Evolutionary conservation across 345 rosid species (phyloP).

Genomic region (Lumnitzera racemosa): DNA sequence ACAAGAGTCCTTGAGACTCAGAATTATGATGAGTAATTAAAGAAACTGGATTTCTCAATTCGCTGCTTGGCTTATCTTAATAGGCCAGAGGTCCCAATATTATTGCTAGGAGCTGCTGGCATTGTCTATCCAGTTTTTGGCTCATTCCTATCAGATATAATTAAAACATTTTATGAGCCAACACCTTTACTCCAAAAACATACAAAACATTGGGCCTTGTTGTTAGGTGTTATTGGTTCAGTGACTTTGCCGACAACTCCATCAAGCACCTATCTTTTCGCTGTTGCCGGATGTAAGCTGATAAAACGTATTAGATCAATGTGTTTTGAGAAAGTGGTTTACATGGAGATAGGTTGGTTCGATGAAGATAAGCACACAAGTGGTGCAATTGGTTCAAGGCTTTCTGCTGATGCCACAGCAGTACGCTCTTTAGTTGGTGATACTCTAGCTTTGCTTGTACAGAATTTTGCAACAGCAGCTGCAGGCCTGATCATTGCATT

Average conservation of each 20-base stretch:
- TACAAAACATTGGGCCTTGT: constrained; percentile 61
- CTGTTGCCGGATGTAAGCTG: constrained; percentile 62
- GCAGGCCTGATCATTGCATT: constrained; percentile 77
- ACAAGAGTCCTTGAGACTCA: not conserved
- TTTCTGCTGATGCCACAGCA: constrained; percentile 77
- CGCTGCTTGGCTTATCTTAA: constrained; percentile 61
- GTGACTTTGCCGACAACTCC: constrained; percentile 48
- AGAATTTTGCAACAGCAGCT: constrained; percentile 45
- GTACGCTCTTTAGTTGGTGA: constrained; percentile 80
- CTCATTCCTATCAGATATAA: constrained; percentile 42
- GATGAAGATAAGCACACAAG: constrained; percentile 74
- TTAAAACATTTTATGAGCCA: constrained; percentile 52
- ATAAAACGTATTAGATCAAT: constrained; percentile 54
- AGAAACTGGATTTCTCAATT: constrained; percentile 26
- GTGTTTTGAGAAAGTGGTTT: constrained; percentile 71
- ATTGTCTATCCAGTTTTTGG: constrained; percentile 55
- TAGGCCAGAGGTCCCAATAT: constrained; percentile 74
- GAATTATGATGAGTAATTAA: not conserved
- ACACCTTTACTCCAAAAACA: constrained; percentile 47
- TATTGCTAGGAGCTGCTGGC: constrained; percentile 53
- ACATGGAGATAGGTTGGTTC: constrained; percentile 88
- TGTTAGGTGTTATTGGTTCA: constrained; percentile 54
- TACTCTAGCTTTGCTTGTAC: constrained; percentile 51
- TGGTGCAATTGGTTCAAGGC: constrained; percentile 80
- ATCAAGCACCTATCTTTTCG: constrained; percentile 43